Conservation (phyloP, 768 basidiomycete genomes). For the Tricholoma saponaceum region DNA sequence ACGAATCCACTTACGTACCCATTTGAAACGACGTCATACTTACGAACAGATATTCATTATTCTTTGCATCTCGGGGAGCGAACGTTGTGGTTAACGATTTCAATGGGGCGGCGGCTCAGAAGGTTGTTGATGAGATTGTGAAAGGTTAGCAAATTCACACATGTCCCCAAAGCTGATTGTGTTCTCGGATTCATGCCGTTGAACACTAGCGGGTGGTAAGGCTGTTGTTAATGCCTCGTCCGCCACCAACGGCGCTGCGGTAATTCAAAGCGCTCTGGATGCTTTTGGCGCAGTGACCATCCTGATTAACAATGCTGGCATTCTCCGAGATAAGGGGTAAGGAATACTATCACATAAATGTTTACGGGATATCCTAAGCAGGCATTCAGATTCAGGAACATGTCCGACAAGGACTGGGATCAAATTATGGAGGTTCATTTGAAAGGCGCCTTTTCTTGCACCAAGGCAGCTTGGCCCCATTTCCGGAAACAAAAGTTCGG, state of each 20-base stretch:
- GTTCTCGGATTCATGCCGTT: slow-evolving; percentile 2
- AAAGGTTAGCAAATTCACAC: slow-evolving; percentile 49
- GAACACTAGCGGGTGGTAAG: slow-evolving; percentile 71
- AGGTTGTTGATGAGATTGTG: slow-evolving; percentile 86
- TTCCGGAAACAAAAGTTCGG: slow-evolving; percentile 96
- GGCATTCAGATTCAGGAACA: slow-evolving; percentile 82
- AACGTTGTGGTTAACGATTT: slow-evolving; percentile 96
- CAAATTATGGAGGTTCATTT: slow-evolving; percentile 85
- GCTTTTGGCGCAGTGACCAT: slow-evolving; percentile 82
- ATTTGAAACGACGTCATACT: slow-evolving; percentile 7
- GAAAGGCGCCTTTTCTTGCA: slow-evolving; percentile 90
- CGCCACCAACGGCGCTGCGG: slow-evolving; percentile 80
- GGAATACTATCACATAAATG: not conserved
- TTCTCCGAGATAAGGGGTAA: slow-evolving; percentile 77
- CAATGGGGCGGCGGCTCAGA: slow-evolving; percentile 81
- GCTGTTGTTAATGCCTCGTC: slow-evolving; percentile 86
- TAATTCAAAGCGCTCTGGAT: slow-evolving; percentile 83
- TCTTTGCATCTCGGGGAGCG: slow-evolving; percentile 92
- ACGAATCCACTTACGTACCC: slow-evolving; percentile 21
- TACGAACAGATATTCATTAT: slow-evolving; percentile 68
- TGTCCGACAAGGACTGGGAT: slow-evolving; percentile 94
- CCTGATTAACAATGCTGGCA: slow-evolving; percentile 95
- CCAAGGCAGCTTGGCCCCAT: slow-evolving; percentile 93
- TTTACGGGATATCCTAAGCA: not conserved
- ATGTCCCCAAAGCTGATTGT: not conserved